Evolutionary conservation across 2,329 filamentous ascomycete species (phyloP), one percentile per base, ranked within the genome.

Genomic region (Parastagonospora avenae): DNA sequence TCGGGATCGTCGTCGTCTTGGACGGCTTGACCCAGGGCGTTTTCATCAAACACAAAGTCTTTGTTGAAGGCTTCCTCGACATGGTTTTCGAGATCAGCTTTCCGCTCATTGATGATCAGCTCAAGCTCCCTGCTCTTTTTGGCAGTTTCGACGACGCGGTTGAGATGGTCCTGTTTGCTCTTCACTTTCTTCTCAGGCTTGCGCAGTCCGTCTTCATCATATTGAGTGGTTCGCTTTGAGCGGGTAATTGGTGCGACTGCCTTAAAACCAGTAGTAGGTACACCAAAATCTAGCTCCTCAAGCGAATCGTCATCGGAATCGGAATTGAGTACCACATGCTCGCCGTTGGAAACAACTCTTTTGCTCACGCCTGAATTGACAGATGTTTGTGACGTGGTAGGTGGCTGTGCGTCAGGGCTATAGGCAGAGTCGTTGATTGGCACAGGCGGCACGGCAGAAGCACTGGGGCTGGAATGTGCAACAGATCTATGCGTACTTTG

Each of bases 1-100:
- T 95, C 79, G 79, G 96, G 55, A 87, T 91, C 27, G 82, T 97
- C 62, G 85, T 93, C 63, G 78, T 93, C 61, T 86, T 91, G 41
- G 4, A 71, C 54, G 9, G 60, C 57, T 46, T 60, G 57, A 4
- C 59, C 62, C 12, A 73, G 50, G 30, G 59, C 57, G 11, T 65
- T 57, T 61, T 72, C 63, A 35, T 57, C 59, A 16, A 72, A 46
- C 1, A 45, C 33, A 4, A 60, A 29, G 8, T 50, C 41, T 5
- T 42, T 19, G 14, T 24, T 42, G 8, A 31, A 30, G 33, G 43
- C 43, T 44, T 53, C 59, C 33, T 59, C 62, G 32, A 59, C 44
- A 1, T 53, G 40, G 11, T 57, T 57, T 1, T 69, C 62, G n/a
- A 72, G 51, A 14, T 64, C 52, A 16, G 64, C 63, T 37, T 66